Conservation (phyloP, 352 stramenopile genomes). For the Phytophthora vignae region DNA sequence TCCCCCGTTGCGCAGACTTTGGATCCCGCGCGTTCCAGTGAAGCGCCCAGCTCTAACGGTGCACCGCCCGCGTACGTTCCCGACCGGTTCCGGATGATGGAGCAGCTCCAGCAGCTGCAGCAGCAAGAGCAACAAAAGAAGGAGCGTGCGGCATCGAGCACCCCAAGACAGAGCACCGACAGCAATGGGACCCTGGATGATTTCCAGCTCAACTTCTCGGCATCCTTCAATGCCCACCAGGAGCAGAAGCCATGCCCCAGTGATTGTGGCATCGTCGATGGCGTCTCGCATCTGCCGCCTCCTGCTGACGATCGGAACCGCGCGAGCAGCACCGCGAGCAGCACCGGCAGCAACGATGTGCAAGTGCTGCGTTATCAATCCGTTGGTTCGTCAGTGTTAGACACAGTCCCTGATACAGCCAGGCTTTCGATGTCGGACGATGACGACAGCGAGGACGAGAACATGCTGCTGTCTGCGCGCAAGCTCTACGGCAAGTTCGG, state of each 20-base stretch:
- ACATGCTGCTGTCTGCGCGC: slow-evolving; percentile 47
- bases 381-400: slow-evolving; percentile 41
- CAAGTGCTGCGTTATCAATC: slow-evolving; percentile 35
- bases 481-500: slow-evolving; percentile 54
- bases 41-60: neutral
- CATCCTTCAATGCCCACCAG: slow-evolving; percentile 37
- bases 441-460: slow-evolving; percentile 52
- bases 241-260: slow-evolving; percentile 14
- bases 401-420: slow-evolving; percentile 23
- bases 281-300: neutral
- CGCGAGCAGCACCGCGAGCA: slow-evolving; percentile 30
- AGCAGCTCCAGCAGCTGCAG: slow-evolving; percentile 28
- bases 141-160: slow-evolving; percentile 6
- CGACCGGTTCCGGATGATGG: slow-evolving; percentile 23
- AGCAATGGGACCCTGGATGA: slow-evolving; percentile 28
- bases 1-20: slow-evolving; percentile 19
- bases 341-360: slow-evolving; percentile 30
- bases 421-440: slow-evolving; percentile 27
- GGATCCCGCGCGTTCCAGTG: slow-evolving; percentile 12
- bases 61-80: slow-evolving; percentile 24
- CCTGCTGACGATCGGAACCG: slow-evolving; percentile 29
- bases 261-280: slow-evolving; percentile 6
- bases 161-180: slow-evolving; percentile 29
- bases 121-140: slow-evolving; percentile 11
- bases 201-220: slow-evolving; percentile 43